Evolutionary conservation across 2,329 filamentous ascomycete species (phyloP), one percentile per base, ranked within the genome.

Genomic region (Aspergillus texensis): DNA sequence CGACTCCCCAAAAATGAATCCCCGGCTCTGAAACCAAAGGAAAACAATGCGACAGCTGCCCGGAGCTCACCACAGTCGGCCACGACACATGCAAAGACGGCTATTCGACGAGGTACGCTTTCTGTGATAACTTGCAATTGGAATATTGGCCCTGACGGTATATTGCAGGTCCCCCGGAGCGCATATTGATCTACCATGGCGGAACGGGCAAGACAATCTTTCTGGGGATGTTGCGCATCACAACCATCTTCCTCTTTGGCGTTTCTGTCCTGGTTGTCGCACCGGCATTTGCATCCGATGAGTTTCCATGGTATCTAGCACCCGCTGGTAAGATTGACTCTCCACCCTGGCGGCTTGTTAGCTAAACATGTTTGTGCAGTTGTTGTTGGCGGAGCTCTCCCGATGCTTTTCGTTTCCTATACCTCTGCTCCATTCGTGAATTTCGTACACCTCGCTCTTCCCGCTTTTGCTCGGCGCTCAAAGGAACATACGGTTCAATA

Each of bases 111-210:
- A 73, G 75, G 76, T 78, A 72, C 16, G n/a, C 39, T 34, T 21
- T 12, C 12, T 53, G 21, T 36, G 12, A 36, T 46, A 30, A 26
- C 36, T 57, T 46, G 26, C 36, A 28, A 14, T 32, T 26, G 11
- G 30, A 45, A 11, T 14, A 46, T 36, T 24, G 30, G 41, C 63
- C 19, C 63, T 71, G 64, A 72, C 43, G 43, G 41, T 21, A 45
- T 60, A 28, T 32, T 68, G 45, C 62, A 79, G 78, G 74, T 26
- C 73, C 75, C 24, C 78, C 77, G 45, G 77, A 80, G 57, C 73
- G 74, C 53, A 75, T 94, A 32, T 83, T 93, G 68, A 85, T 96
- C 65, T 96, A 92, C 77, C 90, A 93, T 78, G 88, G 88, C 59
- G 91, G 92, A 58, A 89, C 87, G 0, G 84, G 84, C 10, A 84